Conservation (phyloP, 2,329 filamentous ascomycete genomes). For the Diaporthe citrichinensis region DNA sequence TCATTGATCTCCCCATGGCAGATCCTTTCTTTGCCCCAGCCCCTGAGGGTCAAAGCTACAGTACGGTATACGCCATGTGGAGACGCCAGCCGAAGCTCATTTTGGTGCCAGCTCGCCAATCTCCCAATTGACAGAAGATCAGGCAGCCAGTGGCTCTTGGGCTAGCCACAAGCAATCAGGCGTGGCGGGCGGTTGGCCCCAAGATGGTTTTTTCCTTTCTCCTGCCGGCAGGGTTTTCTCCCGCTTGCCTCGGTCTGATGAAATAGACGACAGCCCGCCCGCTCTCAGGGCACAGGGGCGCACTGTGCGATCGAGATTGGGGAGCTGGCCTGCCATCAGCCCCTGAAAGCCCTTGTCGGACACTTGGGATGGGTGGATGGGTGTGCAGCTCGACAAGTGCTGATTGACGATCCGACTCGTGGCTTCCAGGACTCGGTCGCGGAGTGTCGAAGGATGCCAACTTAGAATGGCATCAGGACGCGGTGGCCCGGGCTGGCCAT, state of each 20-base stretch:
- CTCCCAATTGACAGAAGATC: slow-evolving; percentile 25
- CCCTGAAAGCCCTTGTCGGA: slow-evolving; percentile 26
- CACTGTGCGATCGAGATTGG: slow-evolving; percentile 23
- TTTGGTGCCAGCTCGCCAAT: slow-evolving; percentile 27
- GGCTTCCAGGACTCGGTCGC: not conserved
- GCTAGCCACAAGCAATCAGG: slow-evolving; percentile 18
- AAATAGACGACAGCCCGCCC: not conserved
- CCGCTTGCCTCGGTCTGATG: slow-evolving; percentile 21
- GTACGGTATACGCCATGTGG: slow-evolving; percentile 20
- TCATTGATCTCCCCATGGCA: not conserved
- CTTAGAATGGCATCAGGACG: not conserved
- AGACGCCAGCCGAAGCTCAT: slow-evolving; percentile 23
- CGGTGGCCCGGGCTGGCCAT: not conserved
- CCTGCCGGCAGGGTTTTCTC: not conserved
- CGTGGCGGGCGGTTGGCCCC: slow-evolving; percentile 2
- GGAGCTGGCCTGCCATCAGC: not conserved
- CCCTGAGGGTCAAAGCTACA: slow-evolving; percentile 32
- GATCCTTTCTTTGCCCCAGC: slow-evolving; percentile 7
- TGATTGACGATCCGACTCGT: slow-evolving; percentile 15
- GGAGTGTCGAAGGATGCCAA: not conserved
- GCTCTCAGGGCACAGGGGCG: not conserved
- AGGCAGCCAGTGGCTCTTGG: slow-evolving; percentile 11
- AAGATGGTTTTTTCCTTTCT: not conserved
- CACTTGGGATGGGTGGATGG: not conserved
- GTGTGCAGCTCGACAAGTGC: not conserved